phyloP scores from a whole-genome alignment of 129 eudicot genomes.

The Daucus carota region DNA sequence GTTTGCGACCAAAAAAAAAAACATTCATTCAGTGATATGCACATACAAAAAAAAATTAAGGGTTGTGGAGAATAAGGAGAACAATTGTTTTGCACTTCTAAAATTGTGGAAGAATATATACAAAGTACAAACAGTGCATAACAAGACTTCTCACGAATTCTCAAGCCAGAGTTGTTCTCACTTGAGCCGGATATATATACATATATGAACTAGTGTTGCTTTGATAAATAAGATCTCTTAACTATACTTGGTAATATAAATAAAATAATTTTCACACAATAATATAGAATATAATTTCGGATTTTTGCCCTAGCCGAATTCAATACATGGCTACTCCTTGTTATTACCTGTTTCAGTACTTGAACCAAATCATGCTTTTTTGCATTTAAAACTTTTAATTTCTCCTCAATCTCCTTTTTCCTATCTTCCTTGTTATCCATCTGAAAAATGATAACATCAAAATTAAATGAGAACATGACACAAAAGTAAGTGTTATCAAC shows the following conservation, averaged over 20 bases:
- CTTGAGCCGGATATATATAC: background rate
- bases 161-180: background rate
- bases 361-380: constrained; percentile 82
- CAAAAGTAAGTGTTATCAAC: background rate
- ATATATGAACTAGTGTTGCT: background rate
- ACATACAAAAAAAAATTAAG: background rate
- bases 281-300: too few species aligned
- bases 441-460: constrained; percentile 19
- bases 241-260: background rate
- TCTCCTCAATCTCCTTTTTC: constrained; percentile 71
- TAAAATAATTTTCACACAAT: background rate
- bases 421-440: constrained; percentile 43
- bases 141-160: background rate
- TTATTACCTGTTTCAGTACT: constrained; percentile 72
- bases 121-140: background rate
- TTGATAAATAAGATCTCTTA: background rate
- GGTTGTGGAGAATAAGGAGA: background rate
- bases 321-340: constrained; percentile 1
- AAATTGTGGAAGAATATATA: too few species aligned
- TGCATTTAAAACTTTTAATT: constrained; percentile 54
- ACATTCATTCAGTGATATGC: background rate
- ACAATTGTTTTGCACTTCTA: background rate
- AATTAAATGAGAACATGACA: background rate
- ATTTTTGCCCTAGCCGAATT: background rate
- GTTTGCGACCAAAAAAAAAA: too few species aligned